A percentile compares a stretch with the other conserved stretches of the same genome.
phyloP scores from a whole-genome alignment of 345 rosid species.

The Salix udensis region DNA sequence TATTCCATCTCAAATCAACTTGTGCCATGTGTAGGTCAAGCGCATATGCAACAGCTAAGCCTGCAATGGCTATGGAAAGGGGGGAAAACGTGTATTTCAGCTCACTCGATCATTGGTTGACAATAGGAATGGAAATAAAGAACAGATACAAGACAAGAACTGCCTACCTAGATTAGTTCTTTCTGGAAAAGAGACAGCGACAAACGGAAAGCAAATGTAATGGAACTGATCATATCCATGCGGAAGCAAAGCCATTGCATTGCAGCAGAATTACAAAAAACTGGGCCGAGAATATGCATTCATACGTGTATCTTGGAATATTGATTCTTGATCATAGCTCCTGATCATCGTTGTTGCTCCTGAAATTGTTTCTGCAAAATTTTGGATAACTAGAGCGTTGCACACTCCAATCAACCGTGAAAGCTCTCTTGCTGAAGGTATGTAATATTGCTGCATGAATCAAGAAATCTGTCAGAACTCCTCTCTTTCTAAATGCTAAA shows the following conservation, averaged over 20 bases:
- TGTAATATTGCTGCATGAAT: conserved; percentile 53
- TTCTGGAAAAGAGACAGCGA: no score
- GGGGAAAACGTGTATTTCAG: no score
- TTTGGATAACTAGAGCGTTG: conserved; percentile 67
- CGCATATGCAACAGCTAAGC: conserved; percentile 80
- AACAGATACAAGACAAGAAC: no score
- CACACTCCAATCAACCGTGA: conserved; percentile 60
- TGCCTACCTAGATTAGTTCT: no score
- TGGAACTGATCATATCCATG: no score
- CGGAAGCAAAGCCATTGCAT: no score
- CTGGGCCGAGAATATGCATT: no score
- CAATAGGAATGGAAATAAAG: no score
- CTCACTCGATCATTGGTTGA: no score
- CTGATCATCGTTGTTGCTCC: conserved; percentile 65
- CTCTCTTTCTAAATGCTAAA: background rate
- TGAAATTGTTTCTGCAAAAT: conserved; percentile 72
- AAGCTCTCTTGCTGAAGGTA: conserved; percentile 64
- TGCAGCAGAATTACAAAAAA: no score
- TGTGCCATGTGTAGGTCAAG: conserved; percentile 63
- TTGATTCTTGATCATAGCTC: conserved; percentile 63
- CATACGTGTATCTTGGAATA: conserved; percentile 29
- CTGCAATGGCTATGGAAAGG: conserved; percentile 57
- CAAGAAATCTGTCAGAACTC: background rate
- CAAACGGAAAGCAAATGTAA: no score
- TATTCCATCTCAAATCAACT: conserved; percentile 66